Evolutionary conservation across 1,139 yeast genomes (phyloP), one percentile per base, ranked within the genome.

Genomic region (Candida gigantensis): DNA sequence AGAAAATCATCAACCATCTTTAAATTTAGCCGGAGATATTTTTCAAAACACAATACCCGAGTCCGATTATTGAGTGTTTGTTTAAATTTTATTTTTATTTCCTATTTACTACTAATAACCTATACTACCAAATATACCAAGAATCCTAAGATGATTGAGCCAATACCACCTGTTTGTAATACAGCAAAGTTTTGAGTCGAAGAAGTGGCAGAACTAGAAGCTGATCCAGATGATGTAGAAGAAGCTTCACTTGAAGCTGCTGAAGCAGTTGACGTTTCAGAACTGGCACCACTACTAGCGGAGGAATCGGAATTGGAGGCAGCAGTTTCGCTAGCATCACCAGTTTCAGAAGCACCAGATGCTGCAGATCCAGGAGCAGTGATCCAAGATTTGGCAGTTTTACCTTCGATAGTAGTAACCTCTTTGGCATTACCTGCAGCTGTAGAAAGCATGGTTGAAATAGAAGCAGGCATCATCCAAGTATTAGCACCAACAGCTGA

Each of bases 401-500:
- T 38, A 10, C 43, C 49, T 27, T 37, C 37, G 24, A 45, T 40
- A 6, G 49, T 45, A 23, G 49, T 45, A 14, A 45, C 47, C 17
- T 34, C 45, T 26, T 29, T 36, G 6, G 48, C 48, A 15, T 29
- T 12, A 14, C 32, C 32, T 17, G 47, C 47, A 18, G 68, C 70
- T 20, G 66, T 34, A 3, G 57, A 39, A 24, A 72, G 51, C 12
- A 50, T 63, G 12, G 64, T 44, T 2, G 69, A 56, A 32, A 67
- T 60, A 4, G 68, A 53, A n/a, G 63, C 67, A 8, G 74, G 74
- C 58, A 72, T 62, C 60, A 64, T 60, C 74, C 74, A 70, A 24
- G 67, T 52, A 40, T 62, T 61, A 14, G 72, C 79, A 37, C 78
- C 78, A 28, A 65, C 77, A 13, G 48, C 47, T 28, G 57, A 46